Evolutionary conservation across 345 rosid species (phyloP), one percentile per base, ranked within the genome.

Genomic region (Lumnitzera racemosa): DNA sequence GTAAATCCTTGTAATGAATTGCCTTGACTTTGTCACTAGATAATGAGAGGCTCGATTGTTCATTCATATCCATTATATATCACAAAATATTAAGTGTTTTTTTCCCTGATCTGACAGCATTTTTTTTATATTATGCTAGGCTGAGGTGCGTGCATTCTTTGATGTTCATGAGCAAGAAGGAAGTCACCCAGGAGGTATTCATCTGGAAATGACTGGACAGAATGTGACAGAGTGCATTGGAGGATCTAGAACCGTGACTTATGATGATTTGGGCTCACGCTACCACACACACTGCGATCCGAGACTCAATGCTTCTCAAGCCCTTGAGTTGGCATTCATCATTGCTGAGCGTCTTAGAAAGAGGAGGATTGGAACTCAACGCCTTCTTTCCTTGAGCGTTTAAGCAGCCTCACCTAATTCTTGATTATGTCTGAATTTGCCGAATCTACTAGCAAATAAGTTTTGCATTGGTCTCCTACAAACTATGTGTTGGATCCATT

Each of bases 261-360:
- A 56, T 5, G 82, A 83, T 43, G 83, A 80, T 69, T 66, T 83
- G 3, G 64, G 79, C 68, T 83, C 88, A 41, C 82, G 85, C 46
- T 82, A 82, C 68, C 87, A 77, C 79, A 82, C 87, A 46, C 87
- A 80, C 47, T 83, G 88, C 29, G 83, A 83, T 56, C 88, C 88
- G 43, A 75, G 88, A 59, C 85, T 83, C 16, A 83, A 80, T 16
- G 85, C 88, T 12, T 83, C 88, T 41, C 88, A 83, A 61, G 70
- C 88, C 59, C 88, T 82, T 47, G 88, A 82, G 66, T 65, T 82
- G 1, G 70, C 85, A 24, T 82, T 82, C 70, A 80, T 83, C 62
- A 71, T 83, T n/a, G 85, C 85, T 0, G 85, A 83, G 49, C 81
- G 88, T 52, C 80, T 83, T 1, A 75, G 85, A 58, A 83, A 66